These are phyloP conservation scores for Saccharum officinarum DNA, from an alignment of 176 grass and related monocot genomes.

Conservation along the genomic window DNA sequence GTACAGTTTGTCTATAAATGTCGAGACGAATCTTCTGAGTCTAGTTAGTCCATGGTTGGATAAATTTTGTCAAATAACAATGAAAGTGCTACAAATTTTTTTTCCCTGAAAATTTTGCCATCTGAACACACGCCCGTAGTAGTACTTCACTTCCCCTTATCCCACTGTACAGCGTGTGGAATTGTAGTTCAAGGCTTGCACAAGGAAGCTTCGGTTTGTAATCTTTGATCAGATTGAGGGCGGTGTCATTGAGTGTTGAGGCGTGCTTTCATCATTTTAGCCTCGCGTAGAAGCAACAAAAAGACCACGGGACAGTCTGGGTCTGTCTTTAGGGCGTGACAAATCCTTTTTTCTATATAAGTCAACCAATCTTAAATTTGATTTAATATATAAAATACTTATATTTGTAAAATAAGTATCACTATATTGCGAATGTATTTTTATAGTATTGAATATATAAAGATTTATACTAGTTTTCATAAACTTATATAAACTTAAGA, in stretches of 20 bases:
- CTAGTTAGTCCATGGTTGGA: no score
- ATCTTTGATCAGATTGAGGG: no score
- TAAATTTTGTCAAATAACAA: no score
- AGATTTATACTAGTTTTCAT: not conserved
- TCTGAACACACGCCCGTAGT: no score
- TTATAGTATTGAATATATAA: not conserved
- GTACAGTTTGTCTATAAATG: no score
- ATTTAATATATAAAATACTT: not conserved
- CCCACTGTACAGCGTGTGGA: not conserved
- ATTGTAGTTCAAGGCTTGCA: not conserved
- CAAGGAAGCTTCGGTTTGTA: not conserved
- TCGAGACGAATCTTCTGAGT: no score
- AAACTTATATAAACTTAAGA: no score
- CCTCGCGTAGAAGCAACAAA: slow-evolving; percentile 44
- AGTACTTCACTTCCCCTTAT: not conserved
- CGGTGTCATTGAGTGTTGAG: not conserved
- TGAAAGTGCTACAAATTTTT: no score
- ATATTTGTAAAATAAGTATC: not conserved
- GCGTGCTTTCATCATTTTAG: slow-evolving; percentile 18
- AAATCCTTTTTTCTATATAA: not conserved
- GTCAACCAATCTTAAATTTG: not conserved
- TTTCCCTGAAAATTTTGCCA: no score
- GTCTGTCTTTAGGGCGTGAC: not conserved
- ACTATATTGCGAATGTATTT: not conserved
- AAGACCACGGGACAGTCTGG: not conserved